Percentiles rank a stretch among this genome's conserved stretches.
Evolutionary conservation across 179 eudicot species (phyloP).

Genomic region (Beta macrorhiza): DNA sequence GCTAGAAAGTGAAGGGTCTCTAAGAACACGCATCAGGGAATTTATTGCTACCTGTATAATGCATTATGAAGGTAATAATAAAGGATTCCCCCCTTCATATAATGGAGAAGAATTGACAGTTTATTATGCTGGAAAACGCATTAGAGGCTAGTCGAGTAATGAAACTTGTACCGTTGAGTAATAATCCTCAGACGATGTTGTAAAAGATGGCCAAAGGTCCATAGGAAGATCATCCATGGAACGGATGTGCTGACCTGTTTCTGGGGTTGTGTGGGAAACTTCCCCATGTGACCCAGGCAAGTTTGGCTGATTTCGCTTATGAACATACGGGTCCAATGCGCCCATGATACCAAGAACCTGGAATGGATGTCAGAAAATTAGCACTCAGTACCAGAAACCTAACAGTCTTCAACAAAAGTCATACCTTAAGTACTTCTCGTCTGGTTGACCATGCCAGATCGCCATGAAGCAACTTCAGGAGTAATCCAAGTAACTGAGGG

Average conservation of each 20-base stretch:
- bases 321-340: slow-evolving; percentile 94
- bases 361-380: not conserved
- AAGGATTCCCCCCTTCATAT: not conserved
- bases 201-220: slow-evolving; percentile 98
- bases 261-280: slow-evolving; percentile 64
- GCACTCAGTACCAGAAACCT: not conserved
- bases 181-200: slow-evolving; percentile 96
- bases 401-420: not conserved
- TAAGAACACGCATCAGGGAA: slow-evolving; percentile 95
- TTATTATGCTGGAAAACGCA: not conserved
- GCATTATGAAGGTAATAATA: not conserved
- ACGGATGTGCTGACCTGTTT: slow-evolving; percentile 76
- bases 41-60: slow-evolving; percentile 82
- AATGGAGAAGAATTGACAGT: not conserved
- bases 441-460: slow-evolving; percentile 98
- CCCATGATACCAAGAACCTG: slow-evolving; percentile 99
- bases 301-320: slow-evolving; percentile 87
- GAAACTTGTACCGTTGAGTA: slow-evolving; percentile 69
- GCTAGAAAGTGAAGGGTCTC: slow-evolving; percentile 94
- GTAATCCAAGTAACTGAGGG: slow-evolving; percentile 80
- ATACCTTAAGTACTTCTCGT: slow-evolving; percentile 92
- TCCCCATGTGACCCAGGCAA: slow-evolving; percentile 83
- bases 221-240: slow-evolving; percentile 88
- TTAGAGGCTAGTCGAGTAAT: not conserved
- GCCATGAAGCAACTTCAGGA: slow-evolving; percentile 91